These are phyloP conservation scores for Acanthamoeba lenticulata DNA, from an alignment of 208 protist species.

Conservation along the genomic window DNA sequence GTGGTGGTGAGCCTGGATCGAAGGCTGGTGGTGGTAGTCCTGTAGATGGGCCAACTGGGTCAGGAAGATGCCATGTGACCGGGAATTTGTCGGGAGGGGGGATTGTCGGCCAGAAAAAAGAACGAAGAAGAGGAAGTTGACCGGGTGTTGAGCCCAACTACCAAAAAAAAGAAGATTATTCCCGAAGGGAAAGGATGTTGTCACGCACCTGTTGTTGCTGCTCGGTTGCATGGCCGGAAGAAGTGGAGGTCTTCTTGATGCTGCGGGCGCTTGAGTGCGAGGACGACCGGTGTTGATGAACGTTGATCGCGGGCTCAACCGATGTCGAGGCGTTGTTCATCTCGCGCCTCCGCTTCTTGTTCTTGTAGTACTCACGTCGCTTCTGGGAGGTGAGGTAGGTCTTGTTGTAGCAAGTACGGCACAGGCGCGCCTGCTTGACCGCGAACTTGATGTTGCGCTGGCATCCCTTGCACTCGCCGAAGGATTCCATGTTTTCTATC, in stretches of 20 bases:
- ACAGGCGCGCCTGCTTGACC: slow-evolving; percentile 30
- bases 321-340: background rate
- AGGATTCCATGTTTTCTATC: slow-evolving; percentile 19
- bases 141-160: too few relatives aligned
- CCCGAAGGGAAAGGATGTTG: too few relatives aligned
- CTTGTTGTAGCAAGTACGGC: slow-evolving; percentile 52
- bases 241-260: background rate
- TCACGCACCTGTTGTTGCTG: too few relatives aligned
- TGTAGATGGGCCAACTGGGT: too few relatives aligned
- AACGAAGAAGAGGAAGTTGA: background rate
- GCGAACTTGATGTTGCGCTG: slow-evolving; percentile 55
- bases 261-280: background rate
- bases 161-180: too few relatives aligned
- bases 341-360: slow-evolving; percentile 56
- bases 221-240: background rate
- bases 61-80: background rate
- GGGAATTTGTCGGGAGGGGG: background rate
- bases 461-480: slow-evolving; percentile 7
- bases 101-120: background rate
- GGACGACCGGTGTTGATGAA: background rate
- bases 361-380: slow-evolving; percentile 59
- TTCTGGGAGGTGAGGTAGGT: slow-evolving; percentile 46
- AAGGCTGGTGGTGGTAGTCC: too few relatives aligned
- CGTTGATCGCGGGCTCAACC: background rate
- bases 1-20: background rate